Conservation (phyloP, 371 early-diverging fungal species). For the Catenaria anguillulae region DNA sequence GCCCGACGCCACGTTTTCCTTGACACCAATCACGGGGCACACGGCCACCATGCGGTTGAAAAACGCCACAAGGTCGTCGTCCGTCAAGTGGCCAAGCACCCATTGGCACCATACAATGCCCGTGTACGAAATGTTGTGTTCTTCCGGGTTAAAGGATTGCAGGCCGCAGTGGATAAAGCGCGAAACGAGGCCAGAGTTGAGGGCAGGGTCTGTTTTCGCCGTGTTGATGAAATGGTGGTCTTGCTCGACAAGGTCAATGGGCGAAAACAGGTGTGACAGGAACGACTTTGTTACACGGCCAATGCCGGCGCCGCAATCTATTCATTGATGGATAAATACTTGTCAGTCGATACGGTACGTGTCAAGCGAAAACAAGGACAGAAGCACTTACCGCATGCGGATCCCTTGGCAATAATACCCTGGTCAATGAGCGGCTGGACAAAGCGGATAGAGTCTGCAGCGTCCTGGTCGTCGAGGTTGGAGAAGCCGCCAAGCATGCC, state of each 20-base stretch:
- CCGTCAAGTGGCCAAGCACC: conserved; percentile 73
- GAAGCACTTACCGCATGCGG: conserved; percentile 12
- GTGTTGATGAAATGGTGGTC: conserved; percentile 53
- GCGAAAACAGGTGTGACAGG: conserved; percentile 51
- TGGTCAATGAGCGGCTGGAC: conserved; percentile 39
- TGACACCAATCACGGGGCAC: conserved; percentile 56
- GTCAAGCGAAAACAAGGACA: no score
- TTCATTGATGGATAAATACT: conserved; percentile 14
- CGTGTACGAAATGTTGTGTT: conserved; percentile 1
- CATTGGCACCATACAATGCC: conserved; percentile 89
- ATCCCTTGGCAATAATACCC: conserved; percentile 1
- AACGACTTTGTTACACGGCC: conserved; percentile 82
- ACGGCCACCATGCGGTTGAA: conserved; percentile 25
- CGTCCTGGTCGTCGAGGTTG: conserved; percentile 52
- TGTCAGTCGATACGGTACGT: neutral
- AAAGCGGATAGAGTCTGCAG: conserved; percentile 50
- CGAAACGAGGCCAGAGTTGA: neutral
- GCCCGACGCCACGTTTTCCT: conserved; percentile 63
- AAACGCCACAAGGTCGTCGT: conserved; percentile 67
- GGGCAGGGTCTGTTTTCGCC: conserved; percentile 27
- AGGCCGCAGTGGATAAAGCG: conserved; percentile 52
- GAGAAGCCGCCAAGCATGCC: conserved; percentile 84
- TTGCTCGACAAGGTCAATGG: conserved; percentile 83
- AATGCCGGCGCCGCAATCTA: conserved; percentile 88
- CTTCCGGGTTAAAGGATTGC: conserved; percentile 64